Percentiles rank a stretch among this genome's conserved stretches.
Evolutionary conservation across 1,139 yeast species (phyloP).

Genomic region (Petasospora rhodanensis): DNA sequence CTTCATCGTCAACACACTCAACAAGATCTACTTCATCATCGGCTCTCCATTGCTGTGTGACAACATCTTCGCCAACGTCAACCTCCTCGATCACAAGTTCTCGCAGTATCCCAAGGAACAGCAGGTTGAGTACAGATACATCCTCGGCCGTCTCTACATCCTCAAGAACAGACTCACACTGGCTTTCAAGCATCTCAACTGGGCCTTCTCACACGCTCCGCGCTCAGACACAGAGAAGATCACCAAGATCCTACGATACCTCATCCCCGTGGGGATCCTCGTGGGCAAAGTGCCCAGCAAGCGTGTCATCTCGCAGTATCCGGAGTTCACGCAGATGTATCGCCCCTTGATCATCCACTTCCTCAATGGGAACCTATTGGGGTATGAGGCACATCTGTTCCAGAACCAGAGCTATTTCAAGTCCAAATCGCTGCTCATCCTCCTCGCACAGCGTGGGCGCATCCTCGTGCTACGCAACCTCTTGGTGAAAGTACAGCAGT

Average conservation of each 20-base stretch:
- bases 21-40: constrained; percentile 58
- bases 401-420: constrained; percentile 36
- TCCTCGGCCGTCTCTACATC: constrained; percentile 62
- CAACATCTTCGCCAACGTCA: constrained; percentile 71
- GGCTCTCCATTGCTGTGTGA: constrained; percentile 66
- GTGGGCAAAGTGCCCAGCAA: constrained; percentile 48
- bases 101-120: constrained; percentile 44
- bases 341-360: constrained; percentile 33
- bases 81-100: constrained; percentile 47
- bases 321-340: constrained; percentile 36
- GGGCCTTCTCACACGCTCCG: constrained; percentile 51
- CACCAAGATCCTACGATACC: constrained; percentile 35
- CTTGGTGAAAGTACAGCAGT: constrained; percentile 28
- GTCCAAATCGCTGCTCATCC: constrained; percentile 33
- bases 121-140: constrained; percentile 62
- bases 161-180: constrained; percentile 53
- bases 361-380: constrained; percentile 38
- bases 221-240: constrained; percentile 33
- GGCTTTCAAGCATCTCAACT: constrained; percentile 54
- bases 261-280: constrained; percentile 54
- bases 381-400: constrained; percentile 32
- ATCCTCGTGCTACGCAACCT: constrained; percentile 46
- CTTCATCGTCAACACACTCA: constrained; percentile 52
- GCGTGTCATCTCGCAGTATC: constrained; percentile 24
- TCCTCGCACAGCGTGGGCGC: constrained; percentile 39